These are phyloP conservation scores for Fusarium heterosporum DNA, from an alignment of 2,329 filamentous ascomycete genomes.

Conservation along the genomic window DNA sequence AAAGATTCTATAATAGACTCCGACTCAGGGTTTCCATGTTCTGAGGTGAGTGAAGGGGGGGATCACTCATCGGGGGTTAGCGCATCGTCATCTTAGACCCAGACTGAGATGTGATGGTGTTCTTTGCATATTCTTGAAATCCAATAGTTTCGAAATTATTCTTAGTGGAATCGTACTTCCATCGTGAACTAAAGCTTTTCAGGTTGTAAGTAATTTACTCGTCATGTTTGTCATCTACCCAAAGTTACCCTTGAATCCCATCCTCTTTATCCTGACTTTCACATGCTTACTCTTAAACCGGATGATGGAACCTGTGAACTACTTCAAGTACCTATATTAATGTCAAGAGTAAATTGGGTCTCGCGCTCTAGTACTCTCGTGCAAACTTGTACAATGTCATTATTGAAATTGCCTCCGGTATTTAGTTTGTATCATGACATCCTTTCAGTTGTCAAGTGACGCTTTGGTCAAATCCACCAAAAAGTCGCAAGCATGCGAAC, in stretches of 20 bases:
- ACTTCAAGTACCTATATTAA: neutral
- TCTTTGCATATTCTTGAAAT: neutral
- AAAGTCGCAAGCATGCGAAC: slow-evolving; percentile 9
- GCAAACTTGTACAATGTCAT: neutral
- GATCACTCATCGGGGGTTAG: neutral
- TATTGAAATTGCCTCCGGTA: too few species aligned
- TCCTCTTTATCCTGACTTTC: neutral
- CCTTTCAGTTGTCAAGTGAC: neutral
- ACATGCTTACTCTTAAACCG: neutral
- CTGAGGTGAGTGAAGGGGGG: neutral
- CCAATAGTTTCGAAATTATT: neutral
- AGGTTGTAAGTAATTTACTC: neutral
- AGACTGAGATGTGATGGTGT: slow-evolving; percentile 11
- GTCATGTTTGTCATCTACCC: neutral
- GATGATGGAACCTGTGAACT: too few species aligned
- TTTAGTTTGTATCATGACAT: neutral
- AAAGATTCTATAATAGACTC: neutral
- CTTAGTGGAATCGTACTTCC: neutral
- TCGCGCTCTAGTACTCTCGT: neutral
- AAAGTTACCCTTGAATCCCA: neutral
- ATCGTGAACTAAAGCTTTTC: too few species aligned
- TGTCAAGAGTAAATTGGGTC: neutral
- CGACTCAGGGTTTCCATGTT: neutral
- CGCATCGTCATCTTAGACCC: slow-evolving; percentile 8
- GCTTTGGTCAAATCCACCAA: neutral